Evolutionary conservation across 176 grass and related monocot species (phyloP).

Genomic region (Oropetium thomaeum): DNA sequence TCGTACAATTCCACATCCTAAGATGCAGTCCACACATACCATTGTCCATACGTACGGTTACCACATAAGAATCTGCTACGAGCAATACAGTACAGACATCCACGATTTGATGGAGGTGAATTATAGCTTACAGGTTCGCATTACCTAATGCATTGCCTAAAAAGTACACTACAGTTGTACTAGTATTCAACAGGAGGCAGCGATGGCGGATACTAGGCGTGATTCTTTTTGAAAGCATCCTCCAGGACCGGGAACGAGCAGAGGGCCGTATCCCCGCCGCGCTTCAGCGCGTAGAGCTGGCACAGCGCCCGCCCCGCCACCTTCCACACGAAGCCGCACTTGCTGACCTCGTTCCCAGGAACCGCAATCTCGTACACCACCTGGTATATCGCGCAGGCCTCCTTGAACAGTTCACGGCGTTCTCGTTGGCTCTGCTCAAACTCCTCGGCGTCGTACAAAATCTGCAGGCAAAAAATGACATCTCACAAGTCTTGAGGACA

Average conservation of each 20-base stretch:
- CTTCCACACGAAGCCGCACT: conserved; percentile 62
- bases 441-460: conserved; percentile 42
- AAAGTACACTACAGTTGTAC: too few relatives aligned
- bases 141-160: neutral
- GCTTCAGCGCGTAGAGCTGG: neutral
- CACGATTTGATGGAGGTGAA: neutral
- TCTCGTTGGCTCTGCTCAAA: conserved; percentile 41
- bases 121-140: neutral
- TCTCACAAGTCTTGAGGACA: too few relatives aligned
- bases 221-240: neutral
- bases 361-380: conserved; percentile 41
- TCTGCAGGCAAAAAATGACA: conserved; percentile 35
- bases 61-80: neutral
- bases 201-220: neutral
- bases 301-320: conserved; percentile 56
- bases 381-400: conserved; percentile 51
- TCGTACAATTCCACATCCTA: too few relatives aligned
- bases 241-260: conserved; percentile 6
- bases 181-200: too few relatives aligned
- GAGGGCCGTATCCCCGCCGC: neutral
- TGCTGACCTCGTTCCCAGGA: neutral
- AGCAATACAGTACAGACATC: neutral
- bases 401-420: conserved; percentile 13
- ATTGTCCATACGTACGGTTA: too few relatives aligned
- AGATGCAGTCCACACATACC: neutral